Percentiles rank a stretch among this genome's conserved stretches.
These are phyloP conservation scores for Eragrostis tef DNA, from an alignment of 202 grass and related monocot species.

Conservation along the genomic window DNA sequence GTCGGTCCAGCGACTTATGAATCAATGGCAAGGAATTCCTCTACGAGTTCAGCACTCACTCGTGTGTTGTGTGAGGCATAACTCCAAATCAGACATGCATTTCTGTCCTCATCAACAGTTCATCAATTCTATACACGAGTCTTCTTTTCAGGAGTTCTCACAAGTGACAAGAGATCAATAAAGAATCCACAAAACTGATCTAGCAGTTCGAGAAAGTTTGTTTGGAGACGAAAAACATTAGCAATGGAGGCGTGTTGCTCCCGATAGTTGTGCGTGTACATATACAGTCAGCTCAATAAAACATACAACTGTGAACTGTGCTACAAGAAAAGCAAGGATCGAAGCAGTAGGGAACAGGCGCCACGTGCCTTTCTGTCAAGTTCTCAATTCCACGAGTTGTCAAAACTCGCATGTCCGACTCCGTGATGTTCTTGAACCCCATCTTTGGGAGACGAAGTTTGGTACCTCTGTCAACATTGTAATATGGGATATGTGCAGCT, in stretches of 20 bases:
- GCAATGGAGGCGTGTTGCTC: not conserved
- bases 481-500: not conserved
- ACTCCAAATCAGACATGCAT: not conserved
- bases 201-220: not conserved
- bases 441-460: not conserved
- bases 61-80: not conserved
- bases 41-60: not conserved
- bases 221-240: not conserved
- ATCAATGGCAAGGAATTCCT: not conserved
- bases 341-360: conserved; percentile 5
- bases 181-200: not conserved
- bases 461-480: not conserved
- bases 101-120: not conserved
- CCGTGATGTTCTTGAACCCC: not conserved
- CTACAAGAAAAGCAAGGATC: not conserved
- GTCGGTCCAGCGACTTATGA: not conserved
- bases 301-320: not conserved
- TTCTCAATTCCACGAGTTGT: not conserved
- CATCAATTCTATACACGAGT: not conserved
- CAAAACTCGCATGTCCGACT: not conserved
- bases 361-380: not conserved
- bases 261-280: too few relatives aligned
- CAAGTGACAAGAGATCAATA: not conserved
- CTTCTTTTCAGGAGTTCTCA: not conserved
- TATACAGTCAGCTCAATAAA: not conserved